Percentiles rank a stretch among this genome's conserved stretches.
phyloP scores from a whole-genome alignment of 176 grass and related monocot species.

The Phoenix dactylifera region DNA sequence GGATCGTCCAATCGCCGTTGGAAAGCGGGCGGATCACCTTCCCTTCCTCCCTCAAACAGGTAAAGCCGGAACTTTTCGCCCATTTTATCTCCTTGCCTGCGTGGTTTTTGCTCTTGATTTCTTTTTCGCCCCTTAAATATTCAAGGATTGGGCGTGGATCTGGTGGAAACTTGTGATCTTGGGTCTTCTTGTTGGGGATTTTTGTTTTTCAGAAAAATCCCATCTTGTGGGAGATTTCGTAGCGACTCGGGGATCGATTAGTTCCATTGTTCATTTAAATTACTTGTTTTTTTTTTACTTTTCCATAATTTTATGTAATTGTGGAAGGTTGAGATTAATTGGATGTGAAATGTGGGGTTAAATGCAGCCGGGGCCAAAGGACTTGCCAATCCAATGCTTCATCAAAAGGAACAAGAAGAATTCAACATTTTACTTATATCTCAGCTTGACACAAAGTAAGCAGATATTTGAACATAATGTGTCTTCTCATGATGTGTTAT shows the following conservation, averaged over 20 bases:
- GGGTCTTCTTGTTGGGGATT: neutral
- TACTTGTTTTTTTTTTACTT: too few species aligned
- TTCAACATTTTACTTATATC: conserved; percentile 73
- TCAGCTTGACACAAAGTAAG: conserved; percentile 74
- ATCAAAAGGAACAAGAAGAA: conserved; percentile 86
- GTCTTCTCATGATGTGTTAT: too few species aligned
- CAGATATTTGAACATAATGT: neutral
- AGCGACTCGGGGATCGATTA: too few species aligned
- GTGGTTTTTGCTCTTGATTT: too few species aligned
- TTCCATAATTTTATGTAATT: too few species aligned
- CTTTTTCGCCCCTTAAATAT: neutral
- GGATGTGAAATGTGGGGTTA: conserved; percentile 1
- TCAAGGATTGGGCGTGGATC: neutral
- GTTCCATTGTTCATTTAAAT: too few species aligned
- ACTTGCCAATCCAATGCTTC: conserved; percentile 84
- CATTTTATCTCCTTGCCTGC: neutral
- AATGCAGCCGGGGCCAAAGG: conserved; percentile 62
- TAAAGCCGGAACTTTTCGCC: conserved; percentile 7
- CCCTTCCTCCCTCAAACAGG: conserved; percentile 86
- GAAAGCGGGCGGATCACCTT: conserved; percentile 90
- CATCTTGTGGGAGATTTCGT: too few species aligned
- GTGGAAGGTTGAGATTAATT: neutral
- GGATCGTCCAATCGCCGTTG: conserved; percentile 47
- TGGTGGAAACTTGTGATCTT: neutral
- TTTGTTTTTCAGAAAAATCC: too few species aligned